Conservation (phyloP, 345 rosid species). For the Melaleuca quinquenervia region DNA sequence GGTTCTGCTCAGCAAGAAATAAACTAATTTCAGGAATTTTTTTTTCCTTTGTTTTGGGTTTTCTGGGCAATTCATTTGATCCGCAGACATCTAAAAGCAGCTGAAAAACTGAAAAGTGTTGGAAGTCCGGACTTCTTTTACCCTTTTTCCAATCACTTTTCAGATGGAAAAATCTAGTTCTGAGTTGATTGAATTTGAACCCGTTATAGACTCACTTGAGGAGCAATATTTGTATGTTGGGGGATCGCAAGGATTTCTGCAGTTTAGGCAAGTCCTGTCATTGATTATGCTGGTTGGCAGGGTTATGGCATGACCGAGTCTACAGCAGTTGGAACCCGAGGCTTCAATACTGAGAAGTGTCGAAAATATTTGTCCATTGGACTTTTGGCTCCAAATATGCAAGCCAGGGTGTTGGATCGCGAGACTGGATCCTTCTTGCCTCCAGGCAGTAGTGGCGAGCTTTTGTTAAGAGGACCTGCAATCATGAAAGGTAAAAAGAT, state of each 20-base stretch:
- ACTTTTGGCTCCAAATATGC: constrained; percentile 69
- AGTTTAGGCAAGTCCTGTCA: background rate
- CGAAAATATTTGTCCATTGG: constrained; percentile 54
- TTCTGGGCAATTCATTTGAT: background rate
- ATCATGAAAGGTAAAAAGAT: constrained; percentile 52
- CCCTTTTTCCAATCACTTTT: background rate
- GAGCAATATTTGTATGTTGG: background rate
- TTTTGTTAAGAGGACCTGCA: constrained; percentile 75
- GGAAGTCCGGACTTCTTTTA: background rate
- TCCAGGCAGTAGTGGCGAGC: constrained; percentile 70
- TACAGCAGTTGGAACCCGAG: constrained; percentile 77
- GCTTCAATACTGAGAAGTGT: constrained; percentile 34
- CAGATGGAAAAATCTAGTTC: background rate
- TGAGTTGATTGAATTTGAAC: background rate
- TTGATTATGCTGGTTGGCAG: constrained; percentile 14
- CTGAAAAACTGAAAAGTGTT: background rate
- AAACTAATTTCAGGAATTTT: background rate
- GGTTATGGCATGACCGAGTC: constrained; percentile 93
- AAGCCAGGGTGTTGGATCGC: constrained; percentile 76
- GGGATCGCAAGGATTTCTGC: background rate
- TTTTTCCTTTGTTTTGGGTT: background rate
- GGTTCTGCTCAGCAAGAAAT: background rate
- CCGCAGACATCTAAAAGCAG: background rate
- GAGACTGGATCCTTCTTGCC: constrained; percentile 49
- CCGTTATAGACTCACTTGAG: background rate